Percentiles rank a stretch among this genome's conserved stretches.
These are phyloP conservation scores for Oryza longistaminata DNA, from an alignment of 176 grass and related monocot species.

Conservation along the genomic window DNA sequence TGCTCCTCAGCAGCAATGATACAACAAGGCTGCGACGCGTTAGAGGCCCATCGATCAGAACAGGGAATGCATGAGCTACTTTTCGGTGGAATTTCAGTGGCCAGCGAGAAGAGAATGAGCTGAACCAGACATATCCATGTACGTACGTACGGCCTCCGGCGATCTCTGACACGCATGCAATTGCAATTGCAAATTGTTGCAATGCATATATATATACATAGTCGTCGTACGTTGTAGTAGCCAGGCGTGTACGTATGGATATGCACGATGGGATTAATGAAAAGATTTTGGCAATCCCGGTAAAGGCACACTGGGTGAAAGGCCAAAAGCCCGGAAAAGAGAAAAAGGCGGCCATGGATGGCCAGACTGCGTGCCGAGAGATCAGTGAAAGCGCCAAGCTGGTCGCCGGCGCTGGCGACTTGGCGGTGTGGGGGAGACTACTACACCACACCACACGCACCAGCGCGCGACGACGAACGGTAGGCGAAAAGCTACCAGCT, in stretches of 20 bases:
- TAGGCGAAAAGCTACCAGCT: not conserved
- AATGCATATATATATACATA: not conserved
- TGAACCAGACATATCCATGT: not conserved
- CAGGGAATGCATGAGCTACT: not conserved
- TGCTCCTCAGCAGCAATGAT: conserved; percentile 43
- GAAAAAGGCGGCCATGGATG: not conserved
- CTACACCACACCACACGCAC: too few relatives aligned
- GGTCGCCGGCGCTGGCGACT: not conserved
- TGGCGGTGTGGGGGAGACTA: not conserved
- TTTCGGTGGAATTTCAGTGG: not conserved
- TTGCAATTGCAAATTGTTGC: too few relatives aligned
- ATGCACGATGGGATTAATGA: conserved; percentile 3
- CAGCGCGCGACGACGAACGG: not conserved
- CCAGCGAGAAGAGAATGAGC: not conserved
- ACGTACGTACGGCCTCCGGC: too few relatives aligned
- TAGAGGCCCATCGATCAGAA: not conserved
- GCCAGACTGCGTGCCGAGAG: not conserved
- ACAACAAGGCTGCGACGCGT: not conserved
- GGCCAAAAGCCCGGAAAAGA: conserved; percentile 43
- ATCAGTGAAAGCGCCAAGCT: not conserved
- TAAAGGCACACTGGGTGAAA: conserved; percentile 32
- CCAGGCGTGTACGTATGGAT: too few relatives aligned
- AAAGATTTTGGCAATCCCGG: conserved; percentile 45
- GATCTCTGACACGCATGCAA: too few relatives aligned
- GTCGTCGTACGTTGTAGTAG: not conserved